Conservation (phyloP, 306 rosid species). For the Quercus bicolor region DNA sequence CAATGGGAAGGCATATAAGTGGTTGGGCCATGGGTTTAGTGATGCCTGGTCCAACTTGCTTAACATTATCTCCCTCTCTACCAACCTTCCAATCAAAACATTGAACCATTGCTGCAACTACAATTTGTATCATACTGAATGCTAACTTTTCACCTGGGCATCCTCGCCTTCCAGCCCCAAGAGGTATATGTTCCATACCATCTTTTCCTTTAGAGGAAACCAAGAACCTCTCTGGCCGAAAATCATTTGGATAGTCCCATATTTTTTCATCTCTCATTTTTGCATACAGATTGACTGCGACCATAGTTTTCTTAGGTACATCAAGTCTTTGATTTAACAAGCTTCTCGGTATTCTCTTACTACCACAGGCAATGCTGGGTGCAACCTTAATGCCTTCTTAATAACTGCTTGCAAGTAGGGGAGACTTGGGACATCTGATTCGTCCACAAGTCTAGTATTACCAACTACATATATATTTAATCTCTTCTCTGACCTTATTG, state of each 20-base stretch:
- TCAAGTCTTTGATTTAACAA: constrained; percentile 39
- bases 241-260: constrained; percentile 46
- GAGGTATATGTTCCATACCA: constrained; percentile 17
- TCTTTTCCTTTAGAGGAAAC: constrained; percentile 6
- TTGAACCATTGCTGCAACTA: constrained; percentile 49
- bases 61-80: constrained; percentile 28
- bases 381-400: constrained; percentile 39
- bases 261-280: constrained; percentile 45
- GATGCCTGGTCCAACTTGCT: constrained; percentile 43
- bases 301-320: constrained; percentile 31
- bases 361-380: constrained; percentile 38
- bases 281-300: constrained; percentile 45
- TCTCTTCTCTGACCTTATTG: constrained; percentile 39
- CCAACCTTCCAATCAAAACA: constrained; percentile 58
- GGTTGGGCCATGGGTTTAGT: constrained; percentile 45
- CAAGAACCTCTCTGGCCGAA: constrained; percentile 42
- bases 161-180: constrained; percentile 50
- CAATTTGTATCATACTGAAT: constrained; percentile 18
- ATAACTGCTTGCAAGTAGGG: constrained; percentile 49
- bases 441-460: constrained; percentile 35
- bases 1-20: constrained; percentile 33
- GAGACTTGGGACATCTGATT: constrained; percentile 33
- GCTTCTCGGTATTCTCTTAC: constrained; percentile 35
- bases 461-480: constrained; percentile 19
- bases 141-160: constrained; percentile 51